phyloP scores from a whole-genome alignment of 306 rosid genomes.

The Quercus robur region DNA sequence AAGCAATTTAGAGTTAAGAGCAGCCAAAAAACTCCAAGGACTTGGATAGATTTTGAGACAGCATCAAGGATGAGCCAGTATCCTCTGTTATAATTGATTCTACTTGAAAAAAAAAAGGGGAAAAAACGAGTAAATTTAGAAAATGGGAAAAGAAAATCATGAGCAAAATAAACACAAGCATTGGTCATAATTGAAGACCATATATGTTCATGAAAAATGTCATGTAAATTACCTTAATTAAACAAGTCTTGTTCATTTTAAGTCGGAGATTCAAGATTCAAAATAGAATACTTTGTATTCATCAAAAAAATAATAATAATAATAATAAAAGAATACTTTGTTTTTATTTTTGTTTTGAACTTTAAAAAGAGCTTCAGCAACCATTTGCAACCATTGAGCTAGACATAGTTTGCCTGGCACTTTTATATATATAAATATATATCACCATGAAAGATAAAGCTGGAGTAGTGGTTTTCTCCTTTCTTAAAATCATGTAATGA shows the following conservation, averaged over 20 bases:
- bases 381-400: background rate
- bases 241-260: background rate
- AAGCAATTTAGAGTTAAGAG: background rate
- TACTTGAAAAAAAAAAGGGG: background rate
- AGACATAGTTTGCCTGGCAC: conserved; percentile 29
- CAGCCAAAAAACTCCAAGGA: background rate
- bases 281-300: background rate
- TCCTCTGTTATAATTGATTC: background rate
- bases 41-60: background rate
- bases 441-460: conserved; percentile 26
- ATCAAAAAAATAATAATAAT: no score
- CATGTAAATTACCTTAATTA: background rate
- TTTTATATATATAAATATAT: background rate
- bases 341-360: background rate
- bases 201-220: background rate
- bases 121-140: background rate
- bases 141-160: background rate
- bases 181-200: background rate
- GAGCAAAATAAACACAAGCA: background rate
- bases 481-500: conserved; percentile 4
- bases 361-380: background rate
- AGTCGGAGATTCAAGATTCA: background rate
- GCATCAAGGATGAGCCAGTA: background rate
- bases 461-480: conserved; percentile 2
- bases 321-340: background rate